Evolutionary conservation across 768 basidiomycete genomes (phyloP).

Genomic region (Pleurotus sapidus): DNA sequence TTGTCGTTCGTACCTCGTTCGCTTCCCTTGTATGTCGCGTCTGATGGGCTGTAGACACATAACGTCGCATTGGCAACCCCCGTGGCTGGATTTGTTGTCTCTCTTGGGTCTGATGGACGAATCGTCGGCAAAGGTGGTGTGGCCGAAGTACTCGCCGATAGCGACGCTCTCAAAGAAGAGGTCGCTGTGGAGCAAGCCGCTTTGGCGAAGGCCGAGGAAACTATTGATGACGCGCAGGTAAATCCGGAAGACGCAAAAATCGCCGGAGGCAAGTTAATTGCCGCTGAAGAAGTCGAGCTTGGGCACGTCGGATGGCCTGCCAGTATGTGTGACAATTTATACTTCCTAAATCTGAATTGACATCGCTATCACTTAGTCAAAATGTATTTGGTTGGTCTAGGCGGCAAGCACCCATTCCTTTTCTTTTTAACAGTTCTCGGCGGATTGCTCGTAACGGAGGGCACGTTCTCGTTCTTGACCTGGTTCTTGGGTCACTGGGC

Average conservation of each 20-base stretch:
- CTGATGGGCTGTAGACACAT: slow-evolving; percentile 33
- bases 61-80: slow-evolving; percentile 43
- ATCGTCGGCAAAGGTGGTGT: slow-evolving; percentile 42
- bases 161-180: slow-evolving; percentile 42
- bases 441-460: slow-evolving; percentile 12
- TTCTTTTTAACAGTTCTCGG: slow-evolving; percentile 17
- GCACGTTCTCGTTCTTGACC: slow-evolving; percentile 11
- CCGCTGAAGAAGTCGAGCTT: slow-evolving; percentile 45
- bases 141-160: slow-evolving; percentile 34
- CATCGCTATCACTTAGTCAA: slow-evolving; percentile 15
- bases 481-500: slow-evolving; percentile 25
- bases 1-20: slow-evolving; percentile 26
- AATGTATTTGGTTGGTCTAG: slow-evolving; percentile 20
- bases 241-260: slow-evolving; percentile 14
- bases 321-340: background rate
- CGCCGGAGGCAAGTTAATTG: slow-evolving; percentile 43
- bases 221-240: slow-evolving; percentile 15
- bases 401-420: slow-evolving; percentile 16
- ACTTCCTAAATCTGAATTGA: too few relatives aligned
- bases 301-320: slow-evolving; percentile 42
- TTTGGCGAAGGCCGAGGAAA: slow-evolving; percentile 13
- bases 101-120: slow-evolving; percentile 40
- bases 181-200: slow-evolving; percentile 37
- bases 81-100: slow-evolving; percentile 43
- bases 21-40: background rate